Percentiles rank a stretch among this genome's conserved stretches.
Conservation (phyloP, 495 filamentous ascomycete genomes). For the Pseudoneurospora amorphoporcata region DNA sequence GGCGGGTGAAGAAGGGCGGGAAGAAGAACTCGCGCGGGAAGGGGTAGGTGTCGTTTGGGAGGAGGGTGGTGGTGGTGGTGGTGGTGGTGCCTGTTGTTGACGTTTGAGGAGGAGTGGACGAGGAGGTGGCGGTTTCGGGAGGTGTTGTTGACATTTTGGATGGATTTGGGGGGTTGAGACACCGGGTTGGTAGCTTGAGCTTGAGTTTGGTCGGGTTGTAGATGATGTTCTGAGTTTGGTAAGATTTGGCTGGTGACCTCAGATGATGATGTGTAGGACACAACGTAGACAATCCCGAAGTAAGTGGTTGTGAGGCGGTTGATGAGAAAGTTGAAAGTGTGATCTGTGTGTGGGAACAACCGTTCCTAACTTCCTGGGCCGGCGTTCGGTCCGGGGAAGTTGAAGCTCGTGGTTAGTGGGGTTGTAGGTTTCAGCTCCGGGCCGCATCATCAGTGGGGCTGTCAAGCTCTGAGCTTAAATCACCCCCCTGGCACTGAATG, state of each 20-base stretch:
- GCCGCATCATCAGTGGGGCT: background rate
- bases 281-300: background rate
- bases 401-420: background rate
- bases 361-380: background rate
- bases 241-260: background rate
- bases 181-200: background rate
- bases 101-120: background rate
- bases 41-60: conserved; percentile 18
- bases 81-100: background rate
- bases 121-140: background rate
- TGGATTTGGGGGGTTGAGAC: background rate
- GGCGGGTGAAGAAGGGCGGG: conserved; percentile 68
- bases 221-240: background rate
- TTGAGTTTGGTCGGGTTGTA: background rate
- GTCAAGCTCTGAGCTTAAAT: background rate
- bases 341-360: too few species aligned
- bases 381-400: background rate
- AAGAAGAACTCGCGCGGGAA: conserved; percentile 51
- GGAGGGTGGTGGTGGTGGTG: background rate
- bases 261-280: background rate
- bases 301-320: background rate
- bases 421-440: background rate
- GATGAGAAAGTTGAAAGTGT: background rate
- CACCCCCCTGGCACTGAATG: background rate
- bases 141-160: background rate